Conservation (phyloP, 164 flowering plant species). For the Vitis rupestris region DNA sequence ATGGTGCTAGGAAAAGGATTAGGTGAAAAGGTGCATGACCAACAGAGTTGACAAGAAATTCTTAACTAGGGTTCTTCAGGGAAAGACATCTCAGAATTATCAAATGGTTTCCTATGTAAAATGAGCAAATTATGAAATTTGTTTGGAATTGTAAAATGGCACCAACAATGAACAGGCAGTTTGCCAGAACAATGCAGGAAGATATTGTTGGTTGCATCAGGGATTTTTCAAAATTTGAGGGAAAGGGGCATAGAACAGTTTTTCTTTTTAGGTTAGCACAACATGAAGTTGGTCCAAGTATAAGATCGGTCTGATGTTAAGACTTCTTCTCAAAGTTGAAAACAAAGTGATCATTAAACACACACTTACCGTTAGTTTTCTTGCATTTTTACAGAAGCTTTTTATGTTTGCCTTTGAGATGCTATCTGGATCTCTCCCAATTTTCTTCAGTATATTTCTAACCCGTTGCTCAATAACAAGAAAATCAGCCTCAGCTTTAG, state of each 20-base stretch:
- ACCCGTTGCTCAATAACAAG: constrained; percentile 69
- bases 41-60: no score
- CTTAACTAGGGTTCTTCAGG: not conserved
- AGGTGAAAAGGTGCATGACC: no score
- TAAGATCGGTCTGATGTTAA: no score
- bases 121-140: not conserved
- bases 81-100: not conserved
- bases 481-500: constrained; percentile 93
- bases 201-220: not conserved
- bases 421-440: constrained; percentile 76
- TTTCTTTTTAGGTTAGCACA: no score
- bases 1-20: no score
- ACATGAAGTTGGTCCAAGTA: no score
- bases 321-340: no score
- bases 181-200: not conserved
- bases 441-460: constrained; percentile 59
- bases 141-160: not conserved
- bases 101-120: not conserved
- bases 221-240: not conserved
- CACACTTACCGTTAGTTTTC: constrained; percentile 73
- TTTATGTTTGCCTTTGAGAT: constrained; percentile 66
- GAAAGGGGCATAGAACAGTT: no score
- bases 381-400: constrained; percentile 86
- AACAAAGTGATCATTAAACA: no score
- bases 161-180: not conserved